phyloP scores from a whole-genome alignment of 495 filamentous ascomycete genomes.

The Daldinia childiae region DNA sequence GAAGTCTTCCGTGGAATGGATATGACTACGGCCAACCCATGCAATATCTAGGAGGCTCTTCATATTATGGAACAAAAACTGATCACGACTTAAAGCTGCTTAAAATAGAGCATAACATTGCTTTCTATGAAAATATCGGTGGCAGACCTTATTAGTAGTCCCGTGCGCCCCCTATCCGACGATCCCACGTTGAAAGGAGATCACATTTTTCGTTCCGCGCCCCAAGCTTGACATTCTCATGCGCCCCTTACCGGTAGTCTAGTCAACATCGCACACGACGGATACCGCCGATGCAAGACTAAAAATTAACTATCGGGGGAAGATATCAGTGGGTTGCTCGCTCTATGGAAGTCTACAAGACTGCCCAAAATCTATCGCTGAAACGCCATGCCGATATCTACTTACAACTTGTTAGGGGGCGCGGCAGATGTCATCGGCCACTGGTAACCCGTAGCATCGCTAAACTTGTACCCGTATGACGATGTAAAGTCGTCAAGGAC shows the following conservation, averaged over 20 bases:
- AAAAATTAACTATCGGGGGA: constrained; percentile 35
- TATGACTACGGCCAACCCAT: background rate
- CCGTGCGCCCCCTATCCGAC: constrained; percentile 21
- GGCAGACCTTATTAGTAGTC: constrained; percentile 25
- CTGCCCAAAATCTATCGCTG: constrained; percentile 41
- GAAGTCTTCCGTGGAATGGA: background rate
- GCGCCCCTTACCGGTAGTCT: constrained; percentile 31
- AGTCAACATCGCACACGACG: constrained; percentile 15
- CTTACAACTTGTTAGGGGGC: constrained; percentile 77
- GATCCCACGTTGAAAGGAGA: constrained; percentile 27
- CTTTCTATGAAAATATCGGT: constrained; percentile 31
- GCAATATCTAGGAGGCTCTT: background rate
- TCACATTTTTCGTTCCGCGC: constrained; percentile 25
- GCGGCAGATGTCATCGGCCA: constrained; percentile 77
- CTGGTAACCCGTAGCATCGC: constrained; percentile 94
- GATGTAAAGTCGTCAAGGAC: constrained; percentile 98
- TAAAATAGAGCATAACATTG: constrained; percentile 27
- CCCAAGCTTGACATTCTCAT: constrained; percentile 26
- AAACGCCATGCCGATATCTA: constrained; percentile 41
- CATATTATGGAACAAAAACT: background rate
- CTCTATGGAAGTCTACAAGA: constrained; percentile 31
- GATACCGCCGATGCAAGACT: constrained; percentile 34
- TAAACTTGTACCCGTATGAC: constrained; percentile 98
- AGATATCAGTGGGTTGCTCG: constrained; percentile 30
- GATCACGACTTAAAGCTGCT: background rate